A percentile compares a stretch with the other conserved stretches of the same genome.
These are phyloP conservation scores for Periconia digitata DNA, from an alignment of 2,329 filamentous ascomycete species.

Conservation along the genomic window DNA sequence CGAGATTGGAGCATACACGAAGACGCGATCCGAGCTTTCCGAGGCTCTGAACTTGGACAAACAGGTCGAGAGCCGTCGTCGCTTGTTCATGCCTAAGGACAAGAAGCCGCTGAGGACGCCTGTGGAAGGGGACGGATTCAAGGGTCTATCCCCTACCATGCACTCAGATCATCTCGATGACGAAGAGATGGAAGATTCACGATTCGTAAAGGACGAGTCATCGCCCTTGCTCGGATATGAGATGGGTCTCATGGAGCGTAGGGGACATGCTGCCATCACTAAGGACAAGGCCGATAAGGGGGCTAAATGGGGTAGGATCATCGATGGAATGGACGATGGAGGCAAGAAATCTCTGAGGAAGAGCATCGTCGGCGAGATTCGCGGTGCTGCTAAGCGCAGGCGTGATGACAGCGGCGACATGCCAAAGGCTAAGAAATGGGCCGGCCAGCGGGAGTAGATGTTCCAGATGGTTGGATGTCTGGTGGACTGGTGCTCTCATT, in stretches of 20 bases:
- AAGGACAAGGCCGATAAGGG: background rate
- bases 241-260: background rate
- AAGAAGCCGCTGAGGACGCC: conserved; percentile 15
- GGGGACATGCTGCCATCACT: background rate
- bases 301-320: background rate
- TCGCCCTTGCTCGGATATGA: conserved; percentile 1
- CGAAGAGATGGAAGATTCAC: too few relatives aligned
- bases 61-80: conserved; percentile 17
- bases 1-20: conserved; percentile 2
- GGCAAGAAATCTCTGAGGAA: background rate
- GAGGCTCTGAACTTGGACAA: conserved; percentile 16
- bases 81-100: conserved; percentile 15
- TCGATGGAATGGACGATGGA: background rate
- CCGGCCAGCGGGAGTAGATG: too few relatives aligned
- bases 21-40: background rate
- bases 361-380: background rate
- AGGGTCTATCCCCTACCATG: too few relatives aligned
- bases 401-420: background rate
- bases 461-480: too few relatives aligned
- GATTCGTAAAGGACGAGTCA: too few relatives aligned
- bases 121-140: background rate
- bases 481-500: too few relatives aligned
- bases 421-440: too few relatives aligned
- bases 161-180: too few relatives aligned
- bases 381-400: background rate